Base-by-base conservation (phyloP, 2,329 filamentous ascomycete species). In the Talaromyces rugulosus region DNA sequence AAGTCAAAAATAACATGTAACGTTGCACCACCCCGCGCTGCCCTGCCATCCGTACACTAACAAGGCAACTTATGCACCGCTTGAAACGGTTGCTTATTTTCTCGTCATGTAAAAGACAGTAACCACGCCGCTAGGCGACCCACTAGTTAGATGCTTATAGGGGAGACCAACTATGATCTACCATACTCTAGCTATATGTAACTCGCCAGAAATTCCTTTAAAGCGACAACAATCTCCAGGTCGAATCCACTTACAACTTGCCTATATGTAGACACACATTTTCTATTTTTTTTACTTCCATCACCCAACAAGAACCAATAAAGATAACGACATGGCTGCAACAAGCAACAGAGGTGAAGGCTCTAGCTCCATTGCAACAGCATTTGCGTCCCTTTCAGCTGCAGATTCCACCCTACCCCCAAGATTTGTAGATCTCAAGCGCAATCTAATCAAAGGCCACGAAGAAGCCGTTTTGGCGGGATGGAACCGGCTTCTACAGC, bases 401-500 rank as follows among this genome's bases (percentile, higher is more conserved):
- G 59, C 36, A 51, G 47, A 31, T 23, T 23, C 30, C 14, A 30
- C 33, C 11, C 52, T 60, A 6, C 58, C 59, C 27, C 36, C 52
- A 1, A 60, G 59, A 23, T 56, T 56, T 47, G 18, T 33, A 30
- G 36, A 42, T 7, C 33, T 56, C 12, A 60, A 60, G 23, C 52
- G 40, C 30, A 53, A 56, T 16, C 12, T 60, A 1, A 56, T 60
- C 47, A 18, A 31, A 11, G 51, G 30, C 11, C 31, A 60, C 7
- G 40, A 60, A 23, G 28, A 40, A 28, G 58, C 51, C 4, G 40
- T 60, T 11, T 27, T 60, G 44, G 58, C 58, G 3, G 52, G 59
- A n/a, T 60, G 59, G 59, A 56, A 18, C 28, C 59, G 59, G 7
- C 59, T 60, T 30, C 40, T 60, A 28, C 51, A 60, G n/a, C 51